Conservation (phyloP, 108 stramenopile species). For the Parietichytrium sp. region DNA sequence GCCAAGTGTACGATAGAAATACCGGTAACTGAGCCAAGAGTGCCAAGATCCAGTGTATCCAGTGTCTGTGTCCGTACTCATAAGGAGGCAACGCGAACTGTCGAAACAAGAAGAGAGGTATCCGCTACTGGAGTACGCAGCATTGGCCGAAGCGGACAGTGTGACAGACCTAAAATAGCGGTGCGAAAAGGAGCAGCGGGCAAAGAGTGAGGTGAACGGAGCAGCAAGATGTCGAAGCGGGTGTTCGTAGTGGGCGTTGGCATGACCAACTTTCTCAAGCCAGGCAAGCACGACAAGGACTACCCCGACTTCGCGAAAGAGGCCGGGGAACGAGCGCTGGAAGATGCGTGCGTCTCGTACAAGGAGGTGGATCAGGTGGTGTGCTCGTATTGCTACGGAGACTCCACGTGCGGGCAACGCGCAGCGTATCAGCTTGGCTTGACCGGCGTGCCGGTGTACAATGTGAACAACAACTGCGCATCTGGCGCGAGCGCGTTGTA, state of each 20-base stretch:
- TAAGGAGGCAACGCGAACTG: too few species aligned
- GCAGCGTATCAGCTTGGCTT: slow-evolving; percentile 25
- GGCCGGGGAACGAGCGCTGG: slow-evolving; percentile 20
- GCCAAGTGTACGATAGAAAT: too few species aligned
- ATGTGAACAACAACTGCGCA: slow-evolving; percentile 34
- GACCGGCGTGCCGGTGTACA: slow-evolving; percentile 33
- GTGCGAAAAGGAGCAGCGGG: too few species aligned
- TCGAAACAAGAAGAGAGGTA: too few species aligned
- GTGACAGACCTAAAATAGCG: too few species aligned
- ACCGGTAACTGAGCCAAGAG: too few species aligned
- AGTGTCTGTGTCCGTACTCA: too few species aligned
- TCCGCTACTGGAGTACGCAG: too few species aligned
- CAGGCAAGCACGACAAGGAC: background rate
- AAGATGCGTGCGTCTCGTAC: slow-evolving; percentile 12
- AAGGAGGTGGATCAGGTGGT: slow-evolving; percentile 16
- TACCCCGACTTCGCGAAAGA: slow-evolving; percentile 7
- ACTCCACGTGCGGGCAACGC: slow-evolving; percentile 36
- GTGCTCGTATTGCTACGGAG: slow-evolving; percentile 33
- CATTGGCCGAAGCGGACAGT: too few species aligned
- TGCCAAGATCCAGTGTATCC: too few species aligned
- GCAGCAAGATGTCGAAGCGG: slow-evolving; percentile 6
- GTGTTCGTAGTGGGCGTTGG: slow-evolving; percentile 36
- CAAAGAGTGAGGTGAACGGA: too few species aligned
- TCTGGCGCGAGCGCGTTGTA: background rate
- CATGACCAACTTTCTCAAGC: slow-evolving; percentile 29